These are phyloP conservation scores for Didymella lethalis DNA, from an alignment of 2,329 filamentous ascomycete species.

Conservation along the genomic window DNA sequence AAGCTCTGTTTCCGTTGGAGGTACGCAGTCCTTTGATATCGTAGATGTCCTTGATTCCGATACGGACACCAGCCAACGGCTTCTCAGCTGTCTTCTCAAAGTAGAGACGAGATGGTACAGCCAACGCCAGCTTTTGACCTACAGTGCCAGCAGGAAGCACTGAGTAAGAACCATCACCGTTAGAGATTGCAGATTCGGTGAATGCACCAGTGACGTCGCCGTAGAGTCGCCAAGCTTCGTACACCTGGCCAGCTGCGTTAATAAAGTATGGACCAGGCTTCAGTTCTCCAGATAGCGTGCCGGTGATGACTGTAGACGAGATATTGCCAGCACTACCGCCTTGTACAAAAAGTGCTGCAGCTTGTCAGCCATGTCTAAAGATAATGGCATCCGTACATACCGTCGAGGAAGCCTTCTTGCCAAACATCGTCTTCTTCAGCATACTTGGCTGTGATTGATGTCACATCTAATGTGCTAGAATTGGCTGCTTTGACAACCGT, in stretches of 20 bases:
- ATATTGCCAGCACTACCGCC: constrained; percentile 30
- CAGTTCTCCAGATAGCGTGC: constrained; percentile 35
- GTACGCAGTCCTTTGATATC: constrained; percentile 66
- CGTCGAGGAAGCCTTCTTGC: constrained; percentile 50
- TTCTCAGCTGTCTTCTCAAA: constrained; percentile 61
- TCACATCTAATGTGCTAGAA: constrained; percentile 32
- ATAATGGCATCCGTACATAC: constrained; percentile 19
- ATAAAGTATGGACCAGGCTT: constrained; percentile 62
- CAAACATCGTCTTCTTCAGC: constrained; percentile 53
- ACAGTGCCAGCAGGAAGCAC: constrained; percentile 50
- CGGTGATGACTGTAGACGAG: constrained; percentile 27
- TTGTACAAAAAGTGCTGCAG: constrained; percentile 35
- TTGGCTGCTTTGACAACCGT: constrained; percentile 47
- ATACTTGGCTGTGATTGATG: constrained; percentile 38
- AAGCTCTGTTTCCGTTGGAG: constrained; percentile 66
- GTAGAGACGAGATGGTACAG: constrained; percentile 68
- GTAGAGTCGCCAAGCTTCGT: constrained; percentile 60
- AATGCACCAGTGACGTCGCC: constrained; percentile 60
- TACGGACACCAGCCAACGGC: constrained; percentile 66
- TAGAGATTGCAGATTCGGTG: constrained; percentile 55
- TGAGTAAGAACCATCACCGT: constrained; percentile 51
- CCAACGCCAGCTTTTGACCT: constrained; percentile 51
- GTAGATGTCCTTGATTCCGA: constrained; percentile 71
- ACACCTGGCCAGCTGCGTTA: constrained; percentile 55
- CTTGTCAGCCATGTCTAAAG: neutral